phyloP scores from a whole-genome alignment of 1,284 basidiomycete genomes.

The Sanguinoderma infundibulare region DNA sequence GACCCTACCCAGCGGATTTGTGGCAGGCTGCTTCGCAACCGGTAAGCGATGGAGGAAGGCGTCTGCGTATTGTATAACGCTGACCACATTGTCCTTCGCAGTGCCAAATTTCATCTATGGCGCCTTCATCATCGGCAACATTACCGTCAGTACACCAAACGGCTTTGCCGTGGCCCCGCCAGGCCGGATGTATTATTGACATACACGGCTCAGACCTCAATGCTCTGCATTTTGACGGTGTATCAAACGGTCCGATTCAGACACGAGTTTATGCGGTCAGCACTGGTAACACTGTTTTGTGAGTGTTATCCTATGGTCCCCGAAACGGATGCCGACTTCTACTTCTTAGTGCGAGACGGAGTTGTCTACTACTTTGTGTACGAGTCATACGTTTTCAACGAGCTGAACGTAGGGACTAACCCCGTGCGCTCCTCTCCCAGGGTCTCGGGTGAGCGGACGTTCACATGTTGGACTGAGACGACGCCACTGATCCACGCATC shows the following conservation, averaged over 20 bases:
- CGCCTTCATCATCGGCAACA: neutral
- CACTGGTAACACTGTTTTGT: neutral
- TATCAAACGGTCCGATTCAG: neutral
- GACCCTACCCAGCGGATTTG: neutral
- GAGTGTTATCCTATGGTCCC: neutral
- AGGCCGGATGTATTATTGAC: neutral
- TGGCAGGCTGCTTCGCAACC: neutral
- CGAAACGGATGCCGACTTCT: neutral
- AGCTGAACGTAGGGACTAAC: neutral
- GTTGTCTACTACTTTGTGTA: neutral
- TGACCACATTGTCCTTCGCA: neutral
- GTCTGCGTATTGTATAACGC: neutral
- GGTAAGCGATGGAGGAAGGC: neutral
- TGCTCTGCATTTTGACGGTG: slow-evolving; percentile 1
- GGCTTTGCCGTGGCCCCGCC: too few species aligned
- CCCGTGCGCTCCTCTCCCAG: neutral
- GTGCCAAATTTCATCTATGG: neutral
- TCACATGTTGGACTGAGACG: neutral
- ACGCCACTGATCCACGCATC: neutral
- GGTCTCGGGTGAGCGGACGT: neutral
- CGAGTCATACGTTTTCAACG: neutral
- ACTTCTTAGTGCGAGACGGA: neutral
- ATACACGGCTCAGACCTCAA: neutral
- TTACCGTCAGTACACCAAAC: neutral
- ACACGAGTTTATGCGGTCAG: neutral